Base-by-base conservation (phyloP, 257 asterid genomes). In the Schizonepeta tenuifolia region DNA sequence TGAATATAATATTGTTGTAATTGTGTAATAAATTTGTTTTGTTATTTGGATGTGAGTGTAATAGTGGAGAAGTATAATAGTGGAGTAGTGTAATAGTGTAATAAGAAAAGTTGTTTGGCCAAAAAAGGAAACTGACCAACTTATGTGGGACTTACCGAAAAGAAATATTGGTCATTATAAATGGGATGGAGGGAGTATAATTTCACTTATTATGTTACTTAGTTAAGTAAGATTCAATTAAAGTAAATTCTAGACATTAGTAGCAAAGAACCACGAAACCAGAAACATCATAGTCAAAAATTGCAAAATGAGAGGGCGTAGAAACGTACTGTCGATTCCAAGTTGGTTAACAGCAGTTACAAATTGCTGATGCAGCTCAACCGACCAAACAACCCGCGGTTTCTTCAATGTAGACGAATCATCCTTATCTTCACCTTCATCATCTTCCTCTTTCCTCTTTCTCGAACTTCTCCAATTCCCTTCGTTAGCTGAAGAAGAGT, bases 401-500 rank as follows among this genome's bases (percentile, higher is more conserved):
- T 87, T 89, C 75, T 87, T 89, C 75, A 71, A 33, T 0, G 87
- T 50, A 9, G 79, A 71, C 2, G 72, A 43, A 38, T 82, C 87
- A 46, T 77, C 83, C 69, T 67, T 72, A 43, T 83, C 85, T 0
- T 73, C 73, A 0, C 12, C 76, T 20, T 81, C 83, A 9, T 85
- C 89, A 21, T 75, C 82, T n/a, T 86, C 87, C 2, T 70, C 85
- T 43, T 75, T 80, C 83, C 97, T 86, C 54, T 71, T 93, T 79
- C 85, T 91, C 0, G 90, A 72, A 72, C 62, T 81, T 73, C 75
- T 93, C 90, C 92, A 85, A 64, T 43, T 86, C 70, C 91, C 97
- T 78, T 89, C 96, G 38, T 84, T 86, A 28, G 89, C 92, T 2
- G 97, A 85, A 60, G 97, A 88, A 1, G 94, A 86, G 75, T 86